Evolutionary conservation across 116 monocot species (phyloP).

Genomic region (Trichopus zeylanicus): DNA sequence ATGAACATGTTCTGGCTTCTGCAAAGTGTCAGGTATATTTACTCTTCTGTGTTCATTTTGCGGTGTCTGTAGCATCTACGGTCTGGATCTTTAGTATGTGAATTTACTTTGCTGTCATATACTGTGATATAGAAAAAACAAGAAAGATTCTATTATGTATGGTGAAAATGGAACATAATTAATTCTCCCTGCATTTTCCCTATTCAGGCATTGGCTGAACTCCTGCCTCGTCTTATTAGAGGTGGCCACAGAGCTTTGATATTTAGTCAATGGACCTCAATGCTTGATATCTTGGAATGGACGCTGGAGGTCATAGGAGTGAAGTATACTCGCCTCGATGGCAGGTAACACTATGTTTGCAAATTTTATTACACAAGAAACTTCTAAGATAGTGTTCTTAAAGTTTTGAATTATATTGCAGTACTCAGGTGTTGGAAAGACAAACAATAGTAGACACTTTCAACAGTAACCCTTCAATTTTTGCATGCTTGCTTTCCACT

Average conservation of each 20-base stretch:
- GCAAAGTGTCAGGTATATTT: slow-evolving; percentile 85
- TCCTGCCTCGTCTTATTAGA: slow-evolving; percentile 55
- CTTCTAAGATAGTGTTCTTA: neutral
- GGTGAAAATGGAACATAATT: neutral
- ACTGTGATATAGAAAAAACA: neutral
- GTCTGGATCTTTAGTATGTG: too few species aligned
- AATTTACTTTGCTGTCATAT: neutral
- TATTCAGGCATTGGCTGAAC: slow-evolving; percentile 67
- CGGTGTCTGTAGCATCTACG: neutral
- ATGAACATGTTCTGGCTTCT: slow-evolving; percentile 69
- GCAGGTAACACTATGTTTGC: slow-evolving; percentile 39
- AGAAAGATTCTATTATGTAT: neutral
- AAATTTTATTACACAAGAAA: neutral
- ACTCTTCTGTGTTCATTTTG: neutral
- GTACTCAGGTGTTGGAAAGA: slow-evolving; percentile 85
- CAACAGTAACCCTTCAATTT: slow-evolving; percentile 84
- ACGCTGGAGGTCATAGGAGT: slow-evolving; percentile 83
- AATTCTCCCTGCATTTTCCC: neutral
- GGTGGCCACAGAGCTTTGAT: slow-evolving; percentile 86
- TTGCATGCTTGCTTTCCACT: slow-evolving; percentile 94
- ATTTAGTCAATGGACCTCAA: slow-evolving; percentile 96
- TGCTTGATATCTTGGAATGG: slow-evolving; percentile 99
- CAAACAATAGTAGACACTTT: slow-evolving; percentile 92
- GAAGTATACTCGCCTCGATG: slow-evolving; percentile 85
- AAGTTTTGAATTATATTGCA: slow-evolving; percentile 21